Evolutionary conservation across 108 stramenopile genomes (phyloP), one percentile per base, ranked within the genome.

Genomic region (Pseudonitzschia delicatissima): DNA sequence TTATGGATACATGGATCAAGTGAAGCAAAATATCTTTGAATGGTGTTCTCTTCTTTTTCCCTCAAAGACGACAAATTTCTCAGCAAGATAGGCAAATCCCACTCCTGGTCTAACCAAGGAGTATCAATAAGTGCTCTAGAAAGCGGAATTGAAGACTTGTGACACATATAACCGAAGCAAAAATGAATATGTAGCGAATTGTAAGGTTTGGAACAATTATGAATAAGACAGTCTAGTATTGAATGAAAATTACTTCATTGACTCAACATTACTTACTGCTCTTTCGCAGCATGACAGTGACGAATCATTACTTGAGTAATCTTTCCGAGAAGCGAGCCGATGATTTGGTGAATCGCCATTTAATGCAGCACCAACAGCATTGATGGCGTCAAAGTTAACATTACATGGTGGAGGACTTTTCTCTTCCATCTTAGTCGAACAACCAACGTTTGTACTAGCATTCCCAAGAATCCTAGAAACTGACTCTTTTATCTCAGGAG

Each of bases 41-140:
- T 42, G 4, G 11, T 34, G 31, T 15, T 32, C 5, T 34, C 40
- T 17, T 13, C 25, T 23, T 18, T 44, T 26, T 1, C 3, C 12
- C 17, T 53, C 5, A 15, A 31, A 34, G 20, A n/a, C 23, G 52
- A 47, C 6, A 71, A 34, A 45, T 57, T 64, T 39, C 27, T 25
- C n/a, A 71, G 25, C 2, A 71, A 6, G 34, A 50, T 52, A 9
- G 48, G 13, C 6, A 51, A 36, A 26, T 33, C 39, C 62, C 49
- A 71, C 18, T 34, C 62, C 61, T 64, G 70, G 31, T 71, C 70
- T 20, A 23, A 31, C 18, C 48, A 40, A 20, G 70, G 70, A 31
- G 62, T 51, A 2, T 63, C 13, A 1, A 71, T 28, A 15, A 55
- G 32, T 3, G n/a, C 31, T 55, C 31, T 55, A 17, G 32, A 17